A percentile compares a stretch with the other conserved stretches of the same genome.
Evolutionary conservation across 768 basidiomycete genomes (phyloP).

Genomic region (Lactarius vividus): DNA sequence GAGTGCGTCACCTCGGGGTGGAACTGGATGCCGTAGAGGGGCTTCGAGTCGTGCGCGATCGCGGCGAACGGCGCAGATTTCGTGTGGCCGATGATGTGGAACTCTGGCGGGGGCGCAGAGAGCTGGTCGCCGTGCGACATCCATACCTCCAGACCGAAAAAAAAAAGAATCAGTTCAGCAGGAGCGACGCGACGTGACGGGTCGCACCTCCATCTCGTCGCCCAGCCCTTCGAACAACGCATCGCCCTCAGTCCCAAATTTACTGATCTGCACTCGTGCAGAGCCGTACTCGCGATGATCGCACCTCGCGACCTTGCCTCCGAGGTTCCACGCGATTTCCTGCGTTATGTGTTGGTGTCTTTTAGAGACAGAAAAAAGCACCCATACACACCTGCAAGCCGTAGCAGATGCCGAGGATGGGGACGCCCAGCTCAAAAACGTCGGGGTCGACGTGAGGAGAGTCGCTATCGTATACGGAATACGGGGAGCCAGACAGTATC

Average conservation of each 20-base stretch:
- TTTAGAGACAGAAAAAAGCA: too few species aligned
- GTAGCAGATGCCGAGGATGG: constrained; percentile 96
- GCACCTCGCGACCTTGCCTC: constrained; percentile 80
- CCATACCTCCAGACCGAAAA: constrained; percentile 75
- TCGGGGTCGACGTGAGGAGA: constrained; percentile 93
- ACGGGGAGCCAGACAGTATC: constrained; percentile 96
- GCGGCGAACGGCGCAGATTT: constrained; percentile 88
- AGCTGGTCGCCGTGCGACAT: constrained; percentile 99
- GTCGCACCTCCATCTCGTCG: constrained; percentile 79
- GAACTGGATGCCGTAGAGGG: constrained; percentile 96
- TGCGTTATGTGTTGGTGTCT: constrained; percentile 34
- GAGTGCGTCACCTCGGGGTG: constrained; percentile 99
- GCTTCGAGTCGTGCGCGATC: constrained; percentile 84
- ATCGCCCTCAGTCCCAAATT: constrained; percentile 57
- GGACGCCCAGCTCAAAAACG: constrained; percentile 83
- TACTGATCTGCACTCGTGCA: constrained; percentile 73
- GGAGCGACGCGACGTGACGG: background rate
- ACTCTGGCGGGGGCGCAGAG: constrained; percentile 72
- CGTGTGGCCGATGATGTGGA: constrained; percentile 86
- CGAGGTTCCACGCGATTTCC: constrained; percentile 91
- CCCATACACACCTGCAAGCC: constrained; percentile 71
- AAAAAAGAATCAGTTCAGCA: too few species aligned
- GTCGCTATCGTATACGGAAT: constrained; percentile 92
- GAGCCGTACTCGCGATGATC: constrained; percentile 95
- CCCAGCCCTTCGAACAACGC: constrained; percentile 83